Percentiles rank a stretch among this genome's conserved stretches.
Evolutionary conservation across 805 yeast genomes (phyloP).

Genomic region (Brettanomyces sp.): DNA sequence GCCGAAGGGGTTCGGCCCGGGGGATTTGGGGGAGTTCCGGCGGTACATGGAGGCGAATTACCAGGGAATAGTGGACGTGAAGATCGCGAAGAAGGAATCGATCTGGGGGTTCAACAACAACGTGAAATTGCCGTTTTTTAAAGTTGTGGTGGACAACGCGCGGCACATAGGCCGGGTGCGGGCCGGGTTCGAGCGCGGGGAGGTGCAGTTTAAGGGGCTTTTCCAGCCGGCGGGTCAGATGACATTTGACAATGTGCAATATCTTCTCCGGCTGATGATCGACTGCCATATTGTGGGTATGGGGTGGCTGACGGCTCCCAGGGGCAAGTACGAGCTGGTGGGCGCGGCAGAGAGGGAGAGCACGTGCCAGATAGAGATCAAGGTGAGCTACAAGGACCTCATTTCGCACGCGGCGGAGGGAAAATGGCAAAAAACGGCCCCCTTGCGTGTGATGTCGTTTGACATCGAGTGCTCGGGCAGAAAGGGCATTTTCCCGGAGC

Average conservation of each 20-base stretch:
- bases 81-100: conserved; percentile 65
- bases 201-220: conserved; percentile 51
- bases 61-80: conserved; percentile 55
- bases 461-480: conserved; percentile 99
- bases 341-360: conserved; percentile 37
- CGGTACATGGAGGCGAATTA: conserved; percentile 38
- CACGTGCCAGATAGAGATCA: conserved; percentile 78
- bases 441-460: conserved; percentile 83
- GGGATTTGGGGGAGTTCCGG: conserved; percentile 38
- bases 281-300: conserved; percentile 91
- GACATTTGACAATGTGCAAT: conserved; percentile 87
- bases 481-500: conserved; percentile 92
- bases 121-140: conserved; percentile 67
- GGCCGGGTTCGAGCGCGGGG: conserved; percentile 77
- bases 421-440: conserved; percentile 88
- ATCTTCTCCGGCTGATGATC: conserved; percentile 76
- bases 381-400: conserved; percentile 57
- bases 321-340: conserved; percentile 50
- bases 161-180: conserved; percentile 60
- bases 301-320: conserved; percentile 94
- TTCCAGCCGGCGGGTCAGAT: conserved; percentile 53
- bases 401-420: conserved; percentile 85
- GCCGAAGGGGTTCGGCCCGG: conserved; percentile 63
- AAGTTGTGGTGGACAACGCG: conserved; percentile 59
- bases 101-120: conserved; percentile 92